Conservation (phyloP, 2,329 filamentous ascomycete genomes). For the Pyricularia pennisetigena region DNA sequence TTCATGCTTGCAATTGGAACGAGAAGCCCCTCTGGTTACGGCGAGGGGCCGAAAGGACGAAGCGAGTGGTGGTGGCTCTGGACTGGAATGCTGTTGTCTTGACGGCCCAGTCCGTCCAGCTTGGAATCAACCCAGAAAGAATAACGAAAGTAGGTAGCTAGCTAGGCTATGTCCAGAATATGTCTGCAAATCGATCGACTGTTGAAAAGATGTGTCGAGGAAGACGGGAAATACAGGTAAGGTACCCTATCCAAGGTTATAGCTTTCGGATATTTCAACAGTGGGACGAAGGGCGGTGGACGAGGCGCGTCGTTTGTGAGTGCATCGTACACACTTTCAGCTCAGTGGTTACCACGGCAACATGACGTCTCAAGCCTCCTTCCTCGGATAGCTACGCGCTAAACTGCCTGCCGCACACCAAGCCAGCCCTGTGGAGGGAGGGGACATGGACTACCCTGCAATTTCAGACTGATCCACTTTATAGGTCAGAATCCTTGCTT, state of each 20-base stretch:
- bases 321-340: neutral
- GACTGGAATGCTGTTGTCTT: slow-evolving; percentile 1
- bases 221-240: neutral
- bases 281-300: neutral
- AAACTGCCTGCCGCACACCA: neutral
- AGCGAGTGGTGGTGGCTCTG: neutral
- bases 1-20: slow-evolving; percentile 16
- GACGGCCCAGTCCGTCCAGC: neutral
- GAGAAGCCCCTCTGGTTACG: neutral
- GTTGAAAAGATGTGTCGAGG: neutral
- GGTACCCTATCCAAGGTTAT: neutral
- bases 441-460: neutral
- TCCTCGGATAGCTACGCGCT: neutral
- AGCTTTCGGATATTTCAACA: neutral
- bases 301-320: neutral
- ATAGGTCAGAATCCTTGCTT: neutral
- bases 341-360: neutral
- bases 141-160: neutral
- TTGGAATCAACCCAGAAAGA: neutral
- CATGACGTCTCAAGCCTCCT: neutral
- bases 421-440: neutral
- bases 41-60: neutral
- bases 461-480: neutral
- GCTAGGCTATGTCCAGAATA: neutral
- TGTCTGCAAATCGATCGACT: neutral